Base-by-base conservation (phyloP, 2,329 filamentous ascomycete species). In the Scolecobasidium constrictum region DNA sequence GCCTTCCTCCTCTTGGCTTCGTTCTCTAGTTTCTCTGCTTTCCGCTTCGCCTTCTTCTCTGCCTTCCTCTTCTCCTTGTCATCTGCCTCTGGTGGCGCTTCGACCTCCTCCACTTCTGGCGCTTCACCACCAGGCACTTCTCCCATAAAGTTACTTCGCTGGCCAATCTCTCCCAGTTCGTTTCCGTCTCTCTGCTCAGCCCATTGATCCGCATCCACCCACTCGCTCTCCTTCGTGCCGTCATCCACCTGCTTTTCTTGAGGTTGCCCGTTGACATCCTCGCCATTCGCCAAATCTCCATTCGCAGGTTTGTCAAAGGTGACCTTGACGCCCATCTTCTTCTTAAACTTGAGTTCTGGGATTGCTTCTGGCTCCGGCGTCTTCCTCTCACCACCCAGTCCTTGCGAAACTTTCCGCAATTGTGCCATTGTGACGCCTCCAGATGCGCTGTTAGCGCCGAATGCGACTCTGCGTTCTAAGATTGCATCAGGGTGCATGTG, bases 41-140 rank as follows among this genome's bases (percentile, higher is more conserved):
- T 61, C 52, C 68, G 64, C 53, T 69, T 43, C 13, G 34, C 42
- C 66, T 56, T 75, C 66, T 78, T 78, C 46, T 62, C 65, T 49
- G 62, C 63, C 58, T 72, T 76, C 47, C 71, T 63, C 43, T 70
- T 68, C 48, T 71, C 71, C 55, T 71, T 72, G 48, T 73, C 68
- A 38, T 65, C 48, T 38, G 52, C 18, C 57, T 53, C 9, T 13
- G 36, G 37, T 7, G 31, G 22, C n/a, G 49, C 50, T 20, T 19
- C 31, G n/a, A 9, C 31, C 15, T 51, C 46, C 21, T 47, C 49
- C 7, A 50, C 44, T 20, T 41, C 47, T 13, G 31, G 26, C 38
- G 23, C 39, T 23, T 39, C 39, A 38, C 49, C 47, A 13, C 53
- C 51, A 15, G 42, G 38, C 18, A 42, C 47, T 18, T 50, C 46